phyloP scores from a whole-genome alignment of 1,139 yeast genomes.

The Lizanozyma gosingica region DNA sequence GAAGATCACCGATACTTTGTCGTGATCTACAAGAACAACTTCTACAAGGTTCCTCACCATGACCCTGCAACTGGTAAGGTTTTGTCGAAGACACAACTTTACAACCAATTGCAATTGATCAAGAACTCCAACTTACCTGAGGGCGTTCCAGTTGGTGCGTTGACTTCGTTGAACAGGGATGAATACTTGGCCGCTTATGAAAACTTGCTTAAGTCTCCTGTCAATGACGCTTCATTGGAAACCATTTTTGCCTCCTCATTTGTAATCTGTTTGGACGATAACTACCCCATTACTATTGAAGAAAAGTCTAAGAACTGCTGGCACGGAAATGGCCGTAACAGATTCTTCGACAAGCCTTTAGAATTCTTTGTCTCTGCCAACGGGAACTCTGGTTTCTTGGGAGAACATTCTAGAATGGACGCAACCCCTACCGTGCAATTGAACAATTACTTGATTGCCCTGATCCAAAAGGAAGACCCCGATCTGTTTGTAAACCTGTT shows the following conservation, averaged over 20 bases:
- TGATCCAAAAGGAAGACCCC: slow-evolving; percentile 41
- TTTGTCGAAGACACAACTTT: slow-evolving; percentile 54
- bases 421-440: slow-evolving; percentile 92
- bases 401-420: slow-evolving; percentile 97
- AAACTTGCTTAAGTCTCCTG: slow-evolving; percentile 47
- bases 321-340: slow-evolving; percentile 91
- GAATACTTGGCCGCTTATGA: slow-evolving; percentile 61
- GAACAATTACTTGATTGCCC: slow-evolving; percentile 65
- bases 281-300: slow-evolving; percentile 67
- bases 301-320: slow-evolving; percentile 83
- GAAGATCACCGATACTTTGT: slow-evolving; percentile 60
- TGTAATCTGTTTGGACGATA: slow-evolving; percentile 70
- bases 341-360: slow-evolving; percentile 88
- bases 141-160: slow-evolving; percentile 59
- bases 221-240: slow-evolving; percentile 51
- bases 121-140: slow-evolving; percentile 24
- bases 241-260: slow-evolving; percentile 74
- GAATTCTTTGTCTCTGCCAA: slow-evolving; percentile 77
- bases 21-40: slow-evolving; percentile 69
- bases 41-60: slow-evolving; percentile 73
- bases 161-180: slow-evolving; percentile 84
- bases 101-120: slow-evolving; percentile 54
- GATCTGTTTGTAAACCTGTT: slow-evolving; percentile 15
- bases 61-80: slow-evolving; percentile 40
- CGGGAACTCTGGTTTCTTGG: slow-evolving; percentile 87